Base-by-base conservation (phyloP, 179 eudicot genomes). In the Monotropa hypopitys region DNA sequence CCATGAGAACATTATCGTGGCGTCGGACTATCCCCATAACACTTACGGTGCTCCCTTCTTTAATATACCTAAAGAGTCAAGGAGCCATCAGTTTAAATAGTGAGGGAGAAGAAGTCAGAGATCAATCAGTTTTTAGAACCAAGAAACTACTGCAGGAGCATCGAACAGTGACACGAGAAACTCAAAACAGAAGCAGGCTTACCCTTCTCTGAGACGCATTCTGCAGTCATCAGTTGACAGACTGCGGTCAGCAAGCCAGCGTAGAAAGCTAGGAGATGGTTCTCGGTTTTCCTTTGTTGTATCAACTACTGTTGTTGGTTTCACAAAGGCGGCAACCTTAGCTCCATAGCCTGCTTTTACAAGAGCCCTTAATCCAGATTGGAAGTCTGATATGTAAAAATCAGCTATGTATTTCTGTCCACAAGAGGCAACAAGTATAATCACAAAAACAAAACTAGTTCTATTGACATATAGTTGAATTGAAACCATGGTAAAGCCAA, bases 201-300 rank as follows among this genome's bases (percentile, higher is more conserved):
- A 93, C 98, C 97, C 93, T 92, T 94, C 98, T 86, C 88, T 88
- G 21, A 92, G 88, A 80, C 96, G 89, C 98, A 92, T 92, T 23
- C 87, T 51, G 15, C 90, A 89, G 61, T 92, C 98, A 81, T 94
- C 94, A 80, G 92, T 88, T 26, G 97, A 94, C 69, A 92, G 89
- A 77, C 88, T 89, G 76, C 92, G 89, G 70, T 92, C 98, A 70
- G 92, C 86, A 76, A 94, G 88, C 98, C 98, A 94, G 63, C 82
- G 86, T 77, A 89, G 80, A 73, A 94, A 92, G 87, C 83, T 87
- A 38, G 98, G 96, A 81, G 96, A 90, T 43, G 83, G 54, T 21
- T 92, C 89, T 69, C 78, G 87, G 73, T 92, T 89, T 77, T 92
- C 89, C 81, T 90, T 90, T 45, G 87, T 87, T 73, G 92, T 82